Base-by-base conservation (phyloP, 148 eudicot genomes). In the Rhododendron ovatum region DNA sequence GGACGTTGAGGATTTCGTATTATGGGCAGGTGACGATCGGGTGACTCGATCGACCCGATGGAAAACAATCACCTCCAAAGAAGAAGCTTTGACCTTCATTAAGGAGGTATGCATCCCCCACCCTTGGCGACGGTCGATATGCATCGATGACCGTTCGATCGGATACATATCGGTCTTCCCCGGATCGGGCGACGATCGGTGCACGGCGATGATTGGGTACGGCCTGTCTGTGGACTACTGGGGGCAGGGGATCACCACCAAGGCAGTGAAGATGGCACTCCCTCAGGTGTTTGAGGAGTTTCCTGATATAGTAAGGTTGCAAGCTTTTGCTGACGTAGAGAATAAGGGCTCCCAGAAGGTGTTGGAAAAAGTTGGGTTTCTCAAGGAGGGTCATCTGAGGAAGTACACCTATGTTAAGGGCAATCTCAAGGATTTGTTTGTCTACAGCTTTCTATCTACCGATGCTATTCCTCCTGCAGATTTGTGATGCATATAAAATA, bases 321-420 rank as follows among this genome's bases (percentile, higher is more conserved):
- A 93, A 81, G 95, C 92, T 73, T 55, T 83, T 43, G 92, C 87
- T 28, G 91, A 83, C 53, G 90, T 91, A 37, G 92, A 90, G 79
- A 93, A 93, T 80, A 82, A 83, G 47, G 92, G 85, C n/a, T 92
- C 96, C 4, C 94, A 92, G 73, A 91, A 88, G 89, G 94, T 93
- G 55, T 75, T 91, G 87, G 93, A 92, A 86, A 93, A 91, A 47
- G 92, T 67, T 35, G 93, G 96, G 57, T 92, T 93, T 79, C n/a
- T 73, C 1, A 90, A 35, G 65, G 94, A 91, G 83, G 93, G 92
- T 28, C 88, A 85, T 53, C 65, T 92, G 71, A 90, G 94, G 85
- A 92, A 91, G 85, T 93, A 87, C 63, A 13, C 28, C 0, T 77
- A 87, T 80, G 35, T 82, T 14, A 91, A 89, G 85, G 95, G 95